Evolutionary conservation across 1,139 yeast species (phyloP).

Genomic region (Yamadazyma kanchanaburiensis): DNA sequence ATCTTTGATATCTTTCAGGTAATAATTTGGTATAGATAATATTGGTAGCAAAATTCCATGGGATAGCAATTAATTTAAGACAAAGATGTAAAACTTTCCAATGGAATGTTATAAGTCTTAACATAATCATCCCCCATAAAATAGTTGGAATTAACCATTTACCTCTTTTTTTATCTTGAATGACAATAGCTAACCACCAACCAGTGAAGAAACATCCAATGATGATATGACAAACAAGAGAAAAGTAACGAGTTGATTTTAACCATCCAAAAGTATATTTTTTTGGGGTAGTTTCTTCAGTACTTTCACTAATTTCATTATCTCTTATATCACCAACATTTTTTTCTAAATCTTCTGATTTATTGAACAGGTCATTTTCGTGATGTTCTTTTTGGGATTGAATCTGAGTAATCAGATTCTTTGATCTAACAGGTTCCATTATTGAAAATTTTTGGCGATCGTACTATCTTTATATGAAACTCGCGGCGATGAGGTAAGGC

Average conservation of each 20-base stretch:
- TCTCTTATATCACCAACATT: slow-evolving; percentile 5
- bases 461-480: too few relatives aligned
- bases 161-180: slow-evolving; percentile 50
- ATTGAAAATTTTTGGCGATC: too few relatives aligned
- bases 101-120: slow-evolving; percentile 54
- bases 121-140: slow-evolving; percentile 52
- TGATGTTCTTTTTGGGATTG: slow-evolving; percentile 1
- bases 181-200: slow-evolving; percentile 64
- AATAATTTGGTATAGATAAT: slow-evolving; percentile 34
- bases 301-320: slow-evolving; percentile 8
- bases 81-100: slow-evolving; percentile 37
- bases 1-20: slow-evolving; percentile 35
- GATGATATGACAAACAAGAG: slow-evolving; percentile 25
- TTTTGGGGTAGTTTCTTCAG: slow-evolving; percentile 7
- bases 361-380: background rate
- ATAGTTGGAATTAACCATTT: slow-evolving; percentile 65
- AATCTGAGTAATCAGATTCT: slow-evolving; percentile 8
- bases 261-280: slow-evolving; percentile 9
- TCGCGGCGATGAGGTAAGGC: too few relatives aligned
- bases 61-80: slow-evolving; percentile 20
- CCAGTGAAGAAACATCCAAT: slow-evolving; percentile 53
- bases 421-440: slow-evolving; percentile 15
- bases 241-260: slow-evolving; percentile 17
- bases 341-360: slow-evolving; percentile 10
- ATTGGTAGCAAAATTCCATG: slow-evolving; percentile 43